Percentiles rank a stretch among this genome's conserved stretches.
These are phyloP conservation scores for Chlorella sp. DNA, from an alignment of 139 green algal genomes.

Conservation along the genomic window DNA sequence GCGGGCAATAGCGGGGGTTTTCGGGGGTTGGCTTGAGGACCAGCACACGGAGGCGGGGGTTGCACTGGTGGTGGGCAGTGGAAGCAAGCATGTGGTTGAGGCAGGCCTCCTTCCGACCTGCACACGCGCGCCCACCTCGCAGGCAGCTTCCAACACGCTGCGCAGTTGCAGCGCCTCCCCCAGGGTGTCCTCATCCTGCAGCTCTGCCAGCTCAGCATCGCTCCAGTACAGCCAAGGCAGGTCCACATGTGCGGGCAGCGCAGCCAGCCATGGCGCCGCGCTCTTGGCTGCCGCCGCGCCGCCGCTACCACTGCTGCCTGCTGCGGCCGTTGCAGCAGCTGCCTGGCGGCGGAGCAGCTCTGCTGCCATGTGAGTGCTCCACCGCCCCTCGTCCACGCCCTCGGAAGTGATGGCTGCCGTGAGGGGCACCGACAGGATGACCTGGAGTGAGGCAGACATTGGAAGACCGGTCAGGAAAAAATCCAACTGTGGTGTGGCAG, in stretches of 20 bases:
- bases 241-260: slow-evolving; percentile 2
- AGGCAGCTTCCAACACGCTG: not conserved
- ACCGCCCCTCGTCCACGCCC: slow-evolving; percentile 19
- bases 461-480: too few species aligned
- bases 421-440: slow-evolving; percentile 20
- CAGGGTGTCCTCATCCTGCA: slow-evolving; percentile 28
- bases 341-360: not conserved
- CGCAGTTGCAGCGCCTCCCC: slow-evolving; percentile 8
- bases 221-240: slow-evolving; percentile 32
- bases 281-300: not conserved
- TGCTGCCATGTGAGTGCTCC: slow-evolving; percentile 14
- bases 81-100: not conserved
- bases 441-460: not conserved
- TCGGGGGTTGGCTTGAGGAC: too few species aligned
- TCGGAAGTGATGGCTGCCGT: slow-evolving; percentile 22
- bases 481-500: not conserved
- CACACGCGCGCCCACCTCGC: not conserved
- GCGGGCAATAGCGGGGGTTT: too few species aligned
- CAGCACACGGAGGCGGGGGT: too few species aligned
- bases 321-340: not conserved
- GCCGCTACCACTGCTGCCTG: not conserved
- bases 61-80: too few species aligned
- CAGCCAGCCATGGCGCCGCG: slow-evolving; percentile 1
- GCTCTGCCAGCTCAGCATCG: slow-evolving; percentile 26
- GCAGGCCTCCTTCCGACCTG: not conserved